phyloP scores from a whole-genome alignment of 2,329 filamentous ascomycete species.

The Pestalotiopsis fici region DNA sequence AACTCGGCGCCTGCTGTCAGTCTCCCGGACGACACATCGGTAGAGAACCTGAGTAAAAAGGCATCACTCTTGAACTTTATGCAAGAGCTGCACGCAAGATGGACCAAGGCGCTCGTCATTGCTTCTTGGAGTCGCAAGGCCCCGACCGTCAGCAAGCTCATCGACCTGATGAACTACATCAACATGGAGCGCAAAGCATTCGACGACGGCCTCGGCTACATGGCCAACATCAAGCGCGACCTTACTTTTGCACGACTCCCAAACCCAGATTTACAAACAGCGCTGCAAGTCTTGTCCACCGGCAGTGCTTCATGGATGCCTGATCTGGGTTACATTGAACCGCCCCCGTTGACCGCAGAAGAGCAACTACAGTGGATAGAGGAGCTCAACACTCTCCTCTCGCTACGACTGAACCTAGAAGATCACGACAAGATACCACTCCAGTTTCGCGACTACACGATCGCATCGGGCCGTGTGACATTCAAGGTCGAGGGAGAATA shows the following conservation, averaged over 20 bases:
- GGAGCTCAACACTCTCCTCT: conserved; percentile 81
- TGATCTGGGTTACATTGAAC: conserved; percentile 78
- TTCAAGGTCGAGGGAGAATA: conserved; percentile 85
- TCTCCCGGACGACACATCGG: conserved; percentile 55
- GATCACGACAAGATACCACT: conserved; percentile 75
- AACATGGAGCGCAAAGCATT: conserved; percentile 63
- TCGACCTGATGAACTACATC: conserved; percentile 81
- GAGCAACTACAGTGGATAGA: conserved; percentile 75
- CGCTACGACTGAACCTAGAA: conserved; percentile 80
- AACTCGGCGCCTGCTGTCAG: conserved; percentile 41
- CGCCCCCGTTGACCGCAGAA: conserved; percentile 68
- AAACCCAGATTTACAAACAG: conserved; percentile 88
- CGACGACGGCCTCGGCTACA: conserved; percentile 58
- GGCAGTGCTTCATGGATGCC: conserved; percentile 79
- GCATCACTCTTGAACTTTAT: conserved; percentile 73
- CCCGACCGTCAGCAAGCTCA: conserved; percentile 79
- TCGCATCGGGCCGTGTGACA: conserved; percentile 85
- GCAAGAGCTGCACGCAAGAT: conserved; percentile 78
- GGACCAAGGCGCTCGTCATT: conserved; percentile 90
- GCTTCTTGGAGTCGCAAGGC: conserved; percentile 86
- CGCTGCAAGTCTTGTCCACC: conserved; percentile 79
- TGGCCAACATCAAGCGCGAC: conserved; percentile 73
- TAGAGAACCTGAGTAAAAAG: conserved; percentile 77
- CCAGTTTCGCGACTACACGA: conserved; percentile 76
- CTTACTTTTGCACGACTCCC: conserved; percentile 75